These are phyloP conservation scores for Diaporthe velutina DNA, from an alignment of 2,329 filamentous ascomycete species.

Conservation along the genomic window DNA sequence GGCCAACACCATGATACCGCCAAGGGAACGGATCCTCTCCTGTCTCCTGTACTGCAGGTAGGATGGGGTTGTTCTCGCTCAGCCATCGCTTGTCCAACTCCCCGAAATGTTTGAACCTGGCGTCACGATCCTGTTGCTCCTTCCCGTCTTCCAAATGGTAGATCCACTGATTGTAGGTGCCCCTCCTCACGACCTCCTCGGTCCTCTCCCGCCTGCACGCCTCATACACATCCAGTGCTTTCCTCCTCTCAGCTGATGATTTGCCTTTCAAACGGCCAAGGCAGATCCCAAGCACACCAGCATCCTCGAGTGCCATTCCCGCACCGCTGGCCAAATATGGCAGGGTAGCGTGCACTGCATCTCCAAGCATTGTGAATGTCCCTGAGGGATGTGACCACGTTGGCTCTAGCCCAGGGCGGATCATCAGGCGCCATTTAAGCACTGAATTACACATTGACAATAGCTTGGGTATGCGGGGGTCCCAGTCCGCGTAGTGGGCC, in stretches of 20 bases:
- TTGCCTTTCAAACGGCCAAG: constrained; percentile 59
- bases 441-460: constrained; percentile 69
- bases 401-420: constrained; percentile 62
- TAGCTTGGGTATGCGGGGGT: constrained; percentile 68
- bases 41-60: constrained; percentile 47
- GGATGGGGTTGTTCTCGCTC: constrained; percentile 40
- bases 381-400: constrained; percentile 68
- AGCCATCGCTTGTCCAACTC: constrained; percentile 49
- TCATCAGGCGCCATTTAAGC: constrained; percentile 72
- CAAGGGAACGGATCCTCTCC: constrained; percentile 57
- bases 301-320: constrained; percentile 73
- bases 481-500: constrained; percentile 68
- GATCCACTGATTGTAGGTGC: constrained; percentile 72
- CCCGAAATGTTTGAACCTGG: constrained; percentile 48
- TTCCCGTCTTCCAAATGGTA: constrained; percentile 72
- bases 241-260: constrained; percentile 50
- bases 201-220: constrained; percentile 69
- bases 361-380: constrained; percentile 71
- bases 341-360: constrained; percentile 74
- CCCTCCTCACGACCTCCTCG: constrained; percentile 69
- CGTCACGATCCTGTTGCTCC: constrained; percentile 67
- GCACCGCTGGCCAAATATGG: constrained; percentile 71
- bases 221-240: constrained; percentile 64
- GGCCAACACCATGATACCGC: constrained; percentile 54
- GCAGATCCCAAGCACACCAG: constrained; percentile 67